Evolutionary conservation across 345 rosid genomes (phyloP), one percentile per base, ranked within the genome.

Genomic region (Bretschneidera sinensis): DNA sequence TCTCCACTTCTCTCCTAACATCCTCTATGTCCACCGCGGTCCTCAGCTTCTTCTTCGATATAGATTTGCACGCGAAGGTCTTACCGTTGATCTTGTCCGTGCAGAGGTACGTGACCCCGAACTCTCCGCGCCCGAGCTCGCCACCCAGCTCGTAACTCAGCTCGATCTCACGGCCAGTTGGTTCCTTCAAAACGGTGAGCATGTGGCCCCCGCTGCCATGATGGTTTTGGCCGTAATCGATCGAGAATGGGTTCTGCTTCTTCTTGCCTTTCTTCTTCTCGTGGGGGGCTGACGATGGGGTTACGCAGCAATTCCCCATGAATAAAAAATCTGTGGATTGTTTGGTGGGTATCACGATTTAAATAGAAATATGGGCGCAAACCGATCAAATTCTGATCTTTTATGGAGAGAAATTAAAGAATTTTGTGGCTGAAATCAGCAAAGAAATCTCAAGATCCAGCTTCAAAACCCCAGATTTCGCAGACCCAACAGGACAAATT

Each of bases 111-210:
- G 99, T 95, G 63, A 81, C 71, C 18, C 99, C 99, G 43, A 95
- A 95, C 67, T 95, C 99, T 1, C 99, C 97, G 19, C 99, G 95
- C 10, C 99, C 99, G 57, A 95, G 84, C 83, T 91, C 99, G n/a
- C 88, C 66, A 0, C 96, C 99, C 6, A 95, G 73, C 59, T 73
- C 81, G 78, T 88, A 95, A 39, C 73, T 83, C 11, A 67, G 71
- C 57, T 77, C 84, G 66, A 91, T 88, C 65, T 86, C 88, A 17
- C 77, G 64, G 24, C 97, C 97, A 0, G 96, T 86, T 24, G 97
- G 94, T 13, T 86, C 83, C 57, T 73, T 83, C 52, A 95, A 67
- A 17, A 95, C 96, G 22, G 54, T 49, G 4, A 88, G 82, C 74
- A 83, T 88, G 10, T 70, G 62, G 65, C 77, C 64, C 45, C 64